Conservation (phyloP, 2,329 filamentous ascomycete species). For the Beauveria rudraprayagi region DNA sequence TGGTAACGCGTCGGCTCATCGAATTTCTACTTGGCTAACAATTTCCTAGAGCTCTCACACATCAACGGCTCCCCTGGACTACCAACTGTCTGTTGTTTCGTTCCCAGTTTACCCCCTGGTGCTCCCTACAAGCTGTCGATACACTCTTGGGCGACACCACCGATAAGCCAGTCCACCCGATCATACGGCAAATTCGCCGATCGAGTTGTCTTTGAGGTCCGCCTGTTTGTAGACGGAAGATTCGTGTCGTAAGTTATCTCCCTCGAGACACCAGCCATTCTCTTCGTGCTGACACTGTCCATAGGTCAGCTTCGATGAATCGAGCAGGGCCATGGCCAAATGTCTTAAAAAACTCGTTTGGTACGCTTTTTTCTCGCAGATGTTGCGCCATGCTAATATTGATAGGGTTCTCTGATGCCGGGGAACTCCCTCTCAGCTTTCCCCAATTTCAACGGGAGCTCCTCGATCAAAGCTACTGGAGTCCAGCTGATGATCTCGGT, state of each 20-base stretch:
- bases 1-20: constrained; percentile 21
- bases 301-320: constrained; percentile 47
- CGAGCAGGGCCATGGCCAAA: constrained; percentile 43
- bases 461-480: constrained; percentile 63
- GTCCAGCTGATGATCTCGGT: constrained; percentile 60
- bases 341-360: constrained; percentile 37
- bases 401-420: constrained; percentile 45
- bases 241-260: constrained; percentile 47
- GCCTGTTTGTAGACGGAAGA: constrained; percentile 61
- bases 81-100: constrained; percentile 64
- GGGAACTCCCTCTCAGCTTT: constrained; percentile 57
- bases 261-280: background rate
- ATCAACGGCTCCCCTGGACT: constrained; percentile 40
- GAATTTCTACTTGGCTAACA: background rate
- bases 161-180: constrained; percentile 48
- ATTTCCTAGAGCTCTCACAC: constrained; percentile 43
- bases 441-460: constrained; percentile 64
- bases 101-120: constrained; percentile 53
- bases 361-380: constrained; percentile 19
- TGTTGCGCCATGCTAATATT: background rate
- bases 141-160: constrained; percentile 62
- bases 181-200: constrained; percentile 49
- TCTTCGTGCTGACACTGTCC: background rate
- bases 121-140: constrained; percentile 63
- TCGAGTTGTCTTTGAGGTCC: constrained; percentile 53